Conservation (phyloP, 2,329 filamentous ascomycete species). For the Pyricularia grisea region DNA sequence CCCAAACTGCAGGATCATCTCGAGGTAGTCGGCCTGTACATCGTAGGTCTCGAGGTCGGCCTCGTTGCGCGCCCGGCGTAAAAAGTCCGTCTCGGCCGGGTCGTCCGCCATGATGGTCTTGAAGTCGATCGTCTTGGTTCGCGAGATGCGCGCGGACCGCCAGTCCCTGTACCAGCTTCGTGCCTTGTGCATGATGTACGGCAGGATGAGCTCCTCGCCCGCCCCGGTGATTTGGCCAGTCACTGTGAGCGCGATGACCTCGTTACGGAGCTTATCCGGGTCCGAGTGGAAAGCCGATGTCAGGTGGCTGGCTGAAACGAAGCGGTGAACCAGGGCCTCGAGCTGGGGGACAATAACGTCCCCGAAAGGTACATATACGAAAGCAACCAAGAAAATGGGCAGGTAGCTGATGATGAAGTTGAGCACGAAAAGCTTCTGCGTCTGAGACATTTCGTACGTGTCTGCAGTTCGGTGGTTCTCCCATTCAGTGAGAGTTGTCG, state of each 20-base stretch:
- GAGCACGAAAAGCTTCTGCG: conserved; percentile 60
- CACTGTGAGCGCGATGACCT: conserved; percentile 67
- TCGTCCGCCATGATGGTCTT: conserved; percentile 42
- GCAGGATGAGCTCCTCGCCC: conserved; percentile 62
- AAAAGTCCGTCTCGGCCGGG: conserved; percentile 53
- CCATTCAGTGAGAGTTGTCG: conserved; percentile 54
- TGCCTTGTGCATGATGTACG: conserved; percentile 53
- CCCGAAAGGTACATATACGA: conserved; percentile 37
- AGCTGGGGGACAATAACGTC: conserved; percentile 57
- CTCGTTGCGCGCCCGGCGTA: conserved; percentile 55
- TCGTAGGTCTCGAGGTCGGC: conserved; percentile 61
- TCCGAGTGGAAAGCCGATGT: conserved; percentile 53
- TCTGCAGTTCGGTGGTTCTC: conserved; percentile 70
- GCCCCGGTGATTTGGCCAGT: conserved; percentile 64
- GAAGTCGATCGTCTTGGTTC: conserved; percentile 23
- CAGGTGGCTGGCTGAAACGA: conserved; percentile 41
- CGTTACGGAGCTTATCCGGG: conserved; percentile 54
- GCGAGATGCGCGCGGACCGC: conserved; percentile 19
- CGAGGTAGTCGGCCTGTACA: conserved; percentile 62
- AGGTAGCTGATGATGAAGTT: conserved; percentile 2
- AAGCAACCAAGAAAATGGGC: conserved; percentile 2
- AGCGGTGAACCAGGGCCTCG: conserved; percentile 46
- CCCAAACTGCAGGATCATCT: conserved; percentile 66
- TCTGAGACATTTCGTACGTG: conserved; percentile 58
- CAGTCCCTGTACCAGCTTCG: conserved; percentile 35